Evolutionary conservation across 495 filamentous ascomycete genomes (phyloP).

Genomic region (Pyrenopolyporus hunteri): DNA sequence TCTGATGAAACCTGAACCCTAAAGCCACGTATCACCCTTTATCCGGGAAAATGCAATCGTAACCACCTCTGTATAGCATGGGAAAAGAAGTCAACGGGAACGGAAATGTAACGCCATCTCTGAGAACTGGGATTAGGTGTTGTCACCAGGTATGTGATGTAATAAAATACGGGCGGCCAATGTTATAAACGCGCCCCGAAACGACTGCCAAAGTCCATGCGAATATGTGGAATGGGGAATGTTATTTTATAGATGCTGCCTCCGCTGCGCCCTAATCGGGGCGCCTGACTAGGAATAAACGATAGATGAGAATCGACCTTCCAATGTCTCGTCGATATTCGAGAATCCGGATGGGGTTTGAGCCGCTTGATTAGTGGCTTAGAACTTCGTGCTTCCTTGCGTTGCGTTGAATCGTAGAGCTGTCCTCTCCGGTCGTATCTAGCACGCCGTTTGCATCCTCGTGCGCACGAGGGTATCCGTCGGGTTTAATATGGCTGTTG

Average conservation of each 20-base stretch:
- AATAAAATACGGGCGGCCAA: not conserved
- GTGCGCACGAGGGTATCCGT: slow-evolving; percentile 1
- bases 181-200: not conserved
- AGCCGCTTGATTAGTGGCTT: slow-evolving; percentile 33
- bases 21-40: slow-evolving; percentile 17
- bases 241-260: not conserved
- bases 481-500: not conserved
- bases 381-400: slow-evolving; percentile 42
- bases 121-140: slow-evolving; percentile 10
- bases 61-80: slow-evolving; percentile 17
- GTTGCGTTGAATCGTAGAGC: slow-evolving; percentile 17
- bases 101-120: not conserved
- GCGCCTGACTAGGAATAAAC: not conserved
- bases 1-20: slow-evolving; percentile 7
- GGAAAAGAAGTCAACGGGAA: not conserved
- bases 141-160: not conserved
- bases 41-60: slow-evolving; percentile 32
- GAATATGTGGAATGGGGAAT: not conserved
- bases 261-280: not conserved
- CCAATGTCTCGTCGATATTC: not conserved
- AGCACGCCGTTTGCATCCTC: slow-evolving; percentile 3
- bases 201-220: not conserved
- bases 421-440: slow-evolving; percentile 6
- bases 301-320: not conserved
- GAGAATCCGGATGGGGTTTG: not conserved